phyloP scores from a whole-genome alignment of 176 grass and related monocot genomes.

The Neostapfia colusana region DNA sequence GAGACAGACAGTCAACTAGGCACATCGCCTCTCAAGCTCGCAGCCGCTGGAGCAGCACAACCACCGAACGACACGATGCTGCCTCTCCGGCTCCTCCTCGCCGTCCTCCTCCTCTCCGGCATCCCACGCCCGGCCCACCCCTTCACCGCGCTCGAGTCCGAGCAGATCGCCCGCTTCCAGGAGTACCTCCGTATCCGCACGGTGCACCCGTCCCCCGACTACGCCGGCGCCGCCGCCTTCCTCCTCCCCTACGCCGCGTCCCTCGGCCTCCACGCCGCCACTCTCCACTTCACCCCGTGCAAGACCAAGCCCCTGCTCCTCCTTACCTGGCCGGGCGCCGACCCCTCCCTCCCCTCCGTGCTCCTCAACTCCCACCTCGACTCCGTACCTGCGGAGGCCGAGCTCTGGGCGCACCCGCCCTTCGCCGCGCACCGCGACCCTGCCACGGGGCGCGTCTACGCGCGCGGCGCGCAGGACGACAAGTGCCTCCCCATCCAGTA shows the following conservation, averaged over 20 bases:
- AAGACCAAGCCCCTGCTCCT: slow-evolving; percentile 74
- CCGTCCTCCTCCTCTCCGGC: slow-evolving; percentile 28
- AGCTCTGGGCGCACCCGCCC: slow-evolving; percentile 61
- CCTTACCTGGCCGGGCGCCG: slow-evolving; percentile 69
- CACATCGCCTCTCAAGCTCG: neutral
- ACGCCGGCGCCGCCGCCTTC: slow-evolving; percentile 61
- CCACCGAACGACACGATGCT: slow-evolving; percentile 12
- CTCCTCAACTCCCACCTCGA: slow-evolving; percentile 93
- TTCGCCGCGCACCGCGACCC: slow-evolving; percentile 62
- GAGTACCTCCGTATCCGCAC: slow-evolving; percentile 81
- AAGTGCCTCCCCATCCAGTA: slow-evolving; percentile 94
- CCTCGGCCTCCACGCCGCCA: slow-evolving; percentile 49
- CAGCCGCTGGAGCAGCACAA: neutral
- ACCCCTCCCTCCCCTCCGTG: slow-evolving; percentile 70
- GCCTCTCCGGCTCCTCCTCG: slow-evolving; percentile 9
- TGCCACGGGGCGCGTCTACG: slow-evolving; percentile 62
- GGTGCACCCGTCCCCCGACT: slow-evolving; percentile 70
- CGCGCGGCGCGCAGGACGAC: slow-evolving; percentile 84
- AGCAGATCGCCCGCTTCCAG: slow-evolving; percentile 64
- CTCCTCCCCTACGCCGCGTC: slow-evolving; percentile 67
- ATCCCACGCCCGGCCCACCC: neutral
- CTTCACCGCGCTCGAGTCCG: slow-evolving; percentile 55
- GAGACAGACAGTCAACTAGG: neutral
- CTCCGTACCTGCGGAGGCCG: slow-evolving; percentile 71
- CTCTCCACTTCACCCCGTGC: slow-evolving; percentile 56